Evolutionary conservation across 176 grass and related monocot genomes (phyloP).

Genomic region (Bromus sterilis): DNA sequence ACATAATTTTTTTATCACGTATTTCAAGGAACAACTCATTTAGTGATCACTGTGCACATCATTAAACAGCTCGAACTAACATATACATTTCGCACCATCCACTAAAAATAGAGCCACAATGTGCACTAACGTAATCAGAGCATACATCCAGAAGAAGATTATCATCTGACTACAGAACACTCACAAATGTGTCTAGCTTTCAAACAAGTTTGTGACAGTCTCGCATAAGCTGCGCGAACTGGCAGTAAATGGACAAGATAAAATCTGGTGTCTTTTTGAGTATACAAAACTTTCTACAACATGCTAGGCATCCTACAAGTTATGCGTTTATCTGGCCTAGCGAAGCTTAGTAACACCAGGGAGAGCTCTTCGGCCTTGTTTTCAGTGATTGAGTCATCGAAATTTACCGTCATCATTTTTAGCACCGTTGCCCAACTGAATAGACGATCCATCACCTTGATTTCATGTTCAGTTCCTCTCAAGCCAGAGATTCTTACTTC

Average conservation of each 20-base stretch:
- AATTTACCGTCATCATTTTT: constrained; percentile 2
- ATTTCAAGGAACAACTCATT: no score
- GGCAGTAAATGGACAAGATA: not conserved
- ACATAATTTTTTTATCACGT: no score
- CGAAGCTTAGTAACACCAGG: not conserved
- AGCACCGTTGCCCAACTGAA: not conserved
- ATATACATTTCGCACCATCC: no score
- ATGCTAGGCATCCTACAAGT: not conserved
- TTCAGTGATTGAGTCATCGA: not conserved
- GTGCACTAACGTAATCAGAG: no score
- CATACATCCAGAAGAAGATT: not conserved
- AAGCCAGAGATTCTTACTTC: not conserved
- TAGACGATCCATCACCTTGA: not conserved
- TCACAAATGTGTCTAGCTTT: not conserved
- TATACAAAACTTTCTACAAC: not conserved
- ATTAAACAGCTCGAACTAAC: no score
- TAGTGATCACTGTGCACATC: no score
- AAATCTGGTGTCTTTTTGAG: not conserved
- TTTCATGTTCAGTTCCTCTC: not conserved
- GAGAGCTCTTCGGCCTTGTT: not conserved
- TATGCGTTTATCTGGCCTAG: not conserved
- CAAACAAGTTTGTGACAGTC: not conserved
- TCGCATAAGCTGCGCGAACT: not conserved
- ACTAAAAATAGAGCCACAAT: no score
- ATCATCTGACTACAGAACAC: no score